These are phyloP conservation scores for Erysimum cheiranthoides DNA, from an alignment of 345 rosid species.

Conservation along the genomic window DNA sequence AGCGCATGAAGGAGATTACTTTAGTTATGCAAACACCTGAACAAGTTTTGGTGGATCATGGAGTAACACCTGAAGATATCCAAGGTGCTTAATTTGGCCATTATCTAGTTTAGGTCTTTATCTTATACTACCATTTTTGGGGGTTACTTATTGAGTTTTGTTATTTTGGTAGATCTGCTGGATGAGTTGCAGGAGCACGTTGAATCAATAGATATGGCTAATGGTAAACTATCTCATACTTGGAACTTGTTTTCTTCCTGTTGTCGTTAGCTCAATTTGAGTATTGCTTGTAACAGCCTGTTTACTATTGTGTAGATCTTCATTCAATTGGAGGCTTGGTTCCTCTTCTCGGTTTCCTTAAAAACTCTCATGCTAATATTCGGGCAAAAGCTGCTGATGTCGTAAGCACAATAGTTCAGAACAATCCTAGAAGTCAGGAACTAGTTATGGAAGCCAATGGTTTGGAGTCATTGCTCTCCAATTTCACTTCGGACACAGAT, in stretches of 20 bases:
- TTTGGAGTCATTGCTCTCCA: conserved; percentile 34
- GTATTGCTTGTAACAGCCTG: neutral
- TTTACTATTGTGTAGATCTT: conserved; percentile 37
- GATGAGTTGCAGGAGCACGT: conserved; percentile 52
- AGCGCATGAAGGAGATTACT: conserved; percentile 97
- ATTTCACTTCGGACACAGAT: conserved; percentile 77
- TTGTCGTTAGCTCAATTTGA: neutral
- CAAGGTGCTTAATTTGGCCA: conserved; percentile 57
- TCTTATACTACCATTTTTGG: neutral
- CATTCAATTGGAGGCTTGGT: conserved; percentile 47
- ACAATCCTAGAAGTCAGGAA: conserved; percentile 85
- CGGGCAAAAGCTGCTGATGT: conserved; percentile 98
- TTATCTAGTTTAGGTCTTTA: neutral
- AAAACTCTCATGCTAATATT: conserved; percentile 66
- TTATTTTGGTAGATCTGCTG: conserved; percentile 41
- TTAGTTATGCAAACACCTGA: conserved; percentile 85
- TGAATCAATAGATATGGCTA: conserved; percentile 52
- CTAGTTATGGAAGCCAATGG: conserved; percentile 61
- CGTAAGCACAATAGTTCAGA: conserved; percentile 88
- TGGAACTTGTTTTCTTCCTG: neutral
- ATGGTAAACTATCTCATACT: conserved; percentile 33
- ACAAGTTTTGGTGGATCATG: conserved; percentile 77
- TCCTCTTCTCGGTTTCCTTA: conserved; percentile 43
- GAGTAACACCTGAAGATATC: conserved; percentile 79
- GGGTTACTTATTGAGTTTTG: conserved; percentile 1